A percentile compares a stretch with the other conserved stretches of the same genome.
These are phyloP conservation scores for Thalassia testudinum DNA, from an alignment of 116 monocot species.

Conservation along the genomic window DNA sequence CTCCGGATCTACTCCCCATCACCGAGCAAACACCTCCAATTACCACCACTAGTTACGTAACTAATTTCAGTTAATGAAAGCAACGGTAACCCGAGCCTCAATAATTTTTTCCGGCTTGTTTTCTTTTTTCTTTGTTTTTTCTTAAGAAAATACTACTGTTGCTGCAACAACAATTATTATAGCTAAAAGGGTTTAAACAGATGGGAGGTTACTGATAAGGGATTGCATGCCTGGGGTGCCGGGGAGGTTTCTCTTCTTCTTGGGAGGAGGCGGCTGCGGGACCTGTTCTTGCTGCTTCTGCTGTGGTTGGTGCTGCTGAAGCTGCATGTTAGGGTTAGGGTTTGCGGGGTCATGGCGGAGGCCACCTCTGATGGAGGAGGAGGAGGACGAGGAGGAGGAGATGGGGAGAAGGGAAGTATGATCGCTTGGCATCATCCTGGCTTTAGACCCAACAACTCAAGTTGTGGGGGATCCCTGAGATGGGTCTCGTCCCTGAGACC, in stretches of 20 bases:
- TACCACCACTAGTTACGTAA: no score
- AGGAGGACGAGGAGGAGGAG: no score
- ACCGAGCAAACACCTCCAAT: not conserved
- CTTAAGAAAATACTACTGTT: not conserved
- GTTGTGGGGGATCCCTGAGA: no score
- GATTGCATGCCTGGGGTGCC: constrained; percentile 30
- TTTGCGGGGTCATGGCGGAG: no score
- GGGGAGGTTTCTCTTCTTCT: constrained; percentile 39
- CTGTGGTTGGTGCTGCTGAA: not conserved
- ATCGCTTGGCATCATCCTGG: no score
- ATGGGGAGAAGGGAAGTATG: no score
- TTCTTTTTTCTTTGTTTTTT: not conserved
- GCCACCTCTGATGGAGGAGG: no score
- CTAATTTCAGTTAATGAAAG: no score
- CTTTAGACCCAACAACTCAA: no score
- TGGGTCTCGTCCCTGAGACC: no score
- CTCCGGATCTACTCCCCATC: constrained; percentile 37
- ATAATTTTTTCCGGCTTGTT: not conserved
- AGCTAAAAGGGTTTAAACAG: no score
- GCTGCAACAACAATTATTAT: not conserved
- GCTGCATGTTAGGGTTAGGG: not conserved
- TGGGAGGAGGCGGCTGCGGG: constrained; percentile 6
- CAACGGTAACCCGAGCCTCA: not conserved
- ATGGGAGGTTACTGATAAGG: no score
- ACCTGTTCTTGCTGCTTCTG: not conserved